Evolutionary conservation across 306 rosid species (phyloP), one percentile per base, ranked within the genome.

Genomic region (Vicia villosa): DNA sequence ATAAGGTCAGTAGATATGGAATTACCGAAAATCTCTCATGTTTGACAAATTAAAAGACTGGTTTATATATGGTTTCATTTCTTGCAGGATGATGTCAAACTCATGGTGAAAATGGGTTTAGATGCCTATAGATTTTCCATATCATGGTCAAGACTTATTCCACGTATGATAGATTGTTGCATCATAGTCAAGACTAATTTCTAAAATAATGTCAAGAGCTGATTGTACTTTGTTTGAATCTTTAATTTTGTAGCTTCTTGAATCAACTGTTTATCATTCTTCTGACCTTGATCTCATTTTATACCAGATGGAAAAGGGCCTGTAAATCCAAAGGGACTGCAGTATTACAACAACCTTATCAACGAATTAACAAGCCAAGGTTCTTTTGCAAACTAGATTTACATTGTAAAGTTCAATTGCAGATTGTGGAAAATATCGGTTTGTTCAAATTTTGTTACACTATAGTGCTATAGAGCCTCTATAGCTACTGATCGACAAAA

Each of bases 261-360:
- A 11, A 68, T 45, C 62, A 73, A 61, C 8, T 19, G 19, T 4
- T 58, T 19, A 1, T 30, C 17, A 43, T 24, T 24, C 41, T 26
- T n/a, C n/a, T n/a, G n/a, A n/a, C n/a, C n/a, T n/a, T n/a, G n/a
- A n/a, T n/a, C n/a, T n/a, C n/a, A n/a, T n/a, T n/a, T n/a, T n/a
- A 62, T 66, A 28, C 21, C 72, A 89, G 98, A 82, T 75, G 92
- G 95, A 50, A 86, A 68, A 78, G 92, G 96, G 63, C 77, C 78
- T 37, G 24, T 86, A 49, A 92, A 89, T 62, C 88, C 86, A 21
- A 83, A 89, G 70, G 97, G 96, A 54, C 26, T 87, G 60, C 68
- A 81, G 16, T 86, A 75, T 59, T 87, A 86, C 82, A 86, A 84
- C 81, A 87, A 84, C 82, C 80, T 92, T 36, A 86, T 87, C 77